Conservation (phyloP, 768 basidiomycete genomes). For the Naganishia vishniacii region DNA sequence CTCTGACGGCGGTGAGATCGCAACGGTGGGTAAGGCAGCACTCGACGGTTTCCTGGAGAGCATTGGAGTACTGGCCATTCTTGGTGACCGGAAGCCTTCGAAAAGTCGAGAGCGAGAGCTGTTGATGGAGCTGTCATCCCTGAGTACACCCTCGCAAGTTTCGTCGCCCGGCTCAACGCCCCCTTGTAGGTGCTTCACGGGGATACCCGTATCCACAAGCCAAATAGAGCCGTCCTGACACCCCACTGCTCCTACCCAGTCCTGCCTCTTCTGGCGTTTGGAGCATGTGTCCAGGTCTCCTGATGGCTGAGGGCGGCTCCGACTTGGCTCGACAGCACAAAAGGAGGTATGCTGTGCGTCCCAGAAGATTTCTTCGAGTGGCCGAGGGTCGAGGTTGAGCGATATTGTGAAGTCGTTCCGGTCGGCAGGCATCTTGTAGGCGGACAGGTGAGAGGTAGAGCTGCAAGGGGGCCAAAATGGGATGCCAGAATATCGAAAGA, state of each 20-base stretch:
- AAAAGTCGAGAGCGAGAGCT: conserved; percentile 17
- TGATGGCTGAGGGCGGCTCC: not conserved
- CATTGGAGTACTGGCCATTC: not conserved
- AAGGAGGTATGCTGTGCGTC: conserved; percentile 4
- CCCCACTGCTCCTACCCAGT: conserved; percentile 14
- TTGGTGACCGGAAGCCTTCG: conserved; percentile 15
- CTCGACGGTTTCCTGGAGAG: conserved; percentile 20
- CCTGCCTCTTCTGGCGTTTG: not conserved
- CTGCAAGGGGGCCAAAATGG: too few species aligned
- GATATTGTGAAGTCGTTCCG: conserved; percentile 9
- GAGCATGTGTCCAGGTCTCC: not conserved
- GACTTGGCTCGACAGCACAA: not conserved
- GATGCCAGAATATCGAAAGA: too few species aligned
- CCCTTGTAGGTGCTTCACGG: not conserved
- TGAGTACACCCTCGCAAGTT: not conserved
- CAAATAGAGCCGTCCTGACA: conserved; percentile 24
- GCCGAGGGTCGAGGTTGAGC: conserved; percentile 11
- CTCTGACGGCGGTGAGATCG: conserved; percentile 20
- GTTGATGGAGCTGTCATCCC: conserved; percentile 19
- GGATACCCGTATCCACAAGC: conserved; percentile 13
- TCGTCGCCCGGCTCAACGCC: not conserved
- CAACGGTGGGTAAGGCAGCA: not conserved
- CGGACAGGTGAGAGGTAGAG: too few species aligned
- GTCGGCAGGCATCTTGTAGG: not conserved
- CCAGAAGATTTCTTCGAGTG: conserved; percentile 18